phyloP scores from a whole-genome alignment of 805 yeast genomes.

The Tetrapisispora fleetii region DNA sequence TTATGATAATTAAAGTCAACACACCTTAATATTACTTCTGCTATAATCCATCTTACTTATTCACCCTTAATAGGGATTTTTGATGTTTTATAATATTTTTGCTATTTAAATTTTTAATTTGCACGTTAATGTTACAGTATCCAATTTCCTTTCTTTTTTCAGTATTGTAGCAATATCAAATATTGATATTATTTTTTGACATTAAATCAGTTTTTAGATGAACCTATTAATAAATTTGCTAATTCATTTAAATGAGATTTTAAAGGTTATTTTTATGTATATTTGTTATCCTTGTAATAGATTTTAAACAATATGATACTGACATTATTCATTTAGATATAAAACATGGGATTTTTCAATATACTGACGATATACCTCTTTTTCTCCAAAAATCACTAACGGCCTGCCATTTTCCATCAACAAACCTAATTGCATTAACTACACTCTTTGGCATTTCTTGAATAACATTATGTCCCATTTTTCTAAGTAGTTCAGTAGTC shows the following conservation, averaged over 20 bases:
- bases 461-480: conserved; percentile 42
- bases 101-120: neutral
- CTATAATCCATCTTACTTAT: too few species aligned
- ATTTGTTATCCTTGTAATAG: neutral
- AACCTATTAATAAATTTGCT: too few species aligned
- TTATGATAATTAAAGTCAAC: too few species aligned
- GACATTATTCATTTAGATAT: neutral
- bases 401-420: conserved; percentile 45
- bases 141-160: conserved; percentile 1
- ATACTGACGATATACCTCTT: conserved; percentile 38
- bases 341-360: conserved; percentile 1
- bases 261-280: neutral
- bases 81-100: neutral
- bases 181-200: neutral
- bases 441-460: conserved; percentile 41
- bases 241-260: too few species aligned
- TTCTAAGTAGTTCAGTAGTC: conserved; percentile 29
- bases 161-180: neutral
- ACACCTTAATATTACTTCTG: too few species aligned
- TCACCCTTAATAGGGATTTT: neutral
- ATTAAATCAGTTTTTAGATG: too few species aligned
- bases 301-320: neutral
- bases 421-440: conserved; percentile 44
- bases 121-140: neutral
- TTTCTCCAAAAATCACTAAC: conserved; percentile 90